phyloP scores from a whole-genome alignment of 1,139 yeast genomes.

The Candida buenavistaensis region DNA sequence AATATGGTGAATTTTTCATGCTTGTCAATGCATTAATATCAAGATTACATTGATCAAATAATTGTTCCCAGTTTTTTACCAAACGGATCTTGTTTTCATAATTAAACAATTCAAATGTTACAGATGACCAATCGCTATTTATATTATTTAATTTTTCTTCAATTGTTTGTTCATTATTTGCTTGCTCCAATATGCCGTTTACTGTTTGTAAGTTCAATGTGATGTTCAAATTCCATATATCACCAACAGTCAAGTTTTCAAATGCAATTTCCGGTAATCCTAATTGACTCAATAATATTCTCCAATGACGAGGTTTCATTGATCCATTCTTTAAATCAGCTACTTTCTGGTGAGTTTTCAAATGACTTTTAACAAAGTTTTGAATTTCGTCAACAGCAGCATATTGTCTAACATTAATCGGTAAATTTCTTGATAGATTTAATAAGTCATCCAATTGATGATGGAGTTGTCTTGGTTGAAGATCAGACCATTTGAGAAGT shows the following conservation, averaged over 20 bases:
- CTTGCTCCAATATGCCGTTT: constrained; percentile 55
- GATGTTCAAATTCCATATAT: constrained; percentile 61
- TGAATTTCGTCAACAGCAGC: constrained; percentile 67
- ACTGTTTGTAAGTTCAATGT: constrained; percentile 45
- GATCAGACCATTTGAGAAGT: constrained; percentile 48
- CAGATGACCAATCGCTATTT: constrained; percentile 46
- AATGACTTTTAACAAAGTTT: constrained; percentile 38
- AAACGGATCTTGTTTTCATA: constrained; percentile 56
- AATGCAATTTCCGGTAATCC: constrained; percentile 17
- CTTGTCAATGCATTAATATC: constrained; percentile 64
- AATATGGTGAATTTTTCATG: constrained; percentile 73
- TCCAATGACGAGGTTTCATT: constrained; percentile 73
- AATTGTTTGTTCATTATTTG: constrained; percentile 71
- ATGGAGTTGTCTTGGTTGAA: constrained; percentile 50
- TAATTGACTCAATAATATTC: constrained; percentile 40
- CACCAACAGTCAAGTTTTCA: constrained; percentile 48
- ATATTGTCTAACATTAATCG: constrained; percentile 64
- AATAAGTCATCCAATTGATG: constrained; percentile 53
- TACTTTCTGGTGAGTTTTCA: constrained; percentile 41
- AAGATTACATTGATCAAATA: constrained; percentile 60
- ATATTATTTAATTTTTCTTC: constrained; percentile 57
- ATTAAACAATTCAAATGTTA: constrained; percentile 54
- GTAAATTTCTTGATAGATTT: constrained; percentile 50
- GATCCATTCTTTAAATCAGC: constrained; percentile 56
- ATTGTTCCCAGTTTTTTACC: constrained; percentile 66